Percentiles rank a stretch among this genome's conserved stretches.
Evolutionary conservation across 2,329 filamentous ascomycete genomes (phyloP).

Genomic region (Penicillium occitanis): DNA sequence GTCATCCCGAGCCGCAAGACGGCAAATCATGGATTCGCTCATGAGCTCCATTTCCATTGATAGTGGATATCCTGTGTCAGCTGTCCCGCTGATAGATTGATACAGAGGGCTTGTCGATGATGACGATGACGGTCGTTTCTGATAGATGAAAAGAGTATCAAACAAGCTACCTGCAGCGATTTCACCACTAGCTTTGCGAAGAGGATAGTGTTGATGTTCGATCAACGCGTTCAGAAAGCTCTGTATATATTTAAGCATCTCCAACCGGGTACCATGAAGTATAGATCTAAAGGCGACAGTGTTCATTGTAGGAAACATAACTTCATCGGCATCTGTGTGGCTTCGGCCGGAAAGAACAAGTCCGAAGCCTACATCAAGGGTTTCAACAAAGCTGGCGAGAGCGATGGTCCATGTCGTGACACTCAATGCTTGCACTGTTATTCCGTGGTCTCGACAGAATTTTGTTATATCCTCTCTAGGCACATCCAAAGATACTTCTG

Average conservation of each 20-base stretch:
- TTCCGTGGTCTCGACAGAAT: slow-evolving; percentile 64
- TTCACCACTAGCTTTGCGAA: slow-evolving; percentile 65
- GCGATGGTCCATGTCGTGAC: slow-evolving; percentile 74
- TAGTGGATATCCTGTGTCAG: slow-evolving; percentile 76
- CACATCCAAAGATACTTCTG: slow-evolving; percentile 32
- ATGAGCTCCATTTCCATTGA: slow-evolving; percentile 76
- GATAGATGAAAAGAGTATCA: slow-evolving; percentile 66
- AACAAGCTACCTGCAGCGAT: slow-evolving; percentile 53
- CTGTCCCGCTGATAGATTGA: slow-evolving; percentile 61
- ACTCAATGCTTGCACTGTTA: slow-evolving; percentile 75
- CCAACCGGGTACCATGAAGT: slow-evolving; percentile 64
- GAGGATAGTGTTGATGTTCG: slow-evolving; percentile 73
- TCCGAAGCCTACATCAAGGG: slow-evolving; percentile 77
- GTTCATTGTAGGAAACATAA: slow-evolving; percentile 91
- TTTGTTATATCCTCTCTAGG: slow-evolving; percentile 44
- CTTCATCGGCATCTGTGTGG: slow-evolving; percentile 62
- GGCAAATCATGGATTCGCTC: slow-evolving; percentile 62
- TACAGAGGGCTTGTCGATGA: slow-evolving; percentile 48
- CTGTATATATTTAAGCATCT: slow-evolving; percentile 73
- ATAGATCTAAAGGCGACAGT: slow-evolving; percentile 74
- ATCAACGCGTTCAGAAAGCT: slow-evolving; percentile 64
- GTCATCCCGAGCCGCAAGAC: slow-evolving; percentile 65
- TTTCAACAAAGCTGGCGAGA: slow-evolving; percentile 61
- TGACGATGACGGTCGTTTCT: slow-evolving; percentile 51
- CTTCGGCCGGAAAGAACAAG: slow-evolving; percentile 84